These are phyloP conservation scores for Phylloporus sp. DNA, from an alignment of 1,284 basidiomycete species.

Conservation along the genomic window DNA sequence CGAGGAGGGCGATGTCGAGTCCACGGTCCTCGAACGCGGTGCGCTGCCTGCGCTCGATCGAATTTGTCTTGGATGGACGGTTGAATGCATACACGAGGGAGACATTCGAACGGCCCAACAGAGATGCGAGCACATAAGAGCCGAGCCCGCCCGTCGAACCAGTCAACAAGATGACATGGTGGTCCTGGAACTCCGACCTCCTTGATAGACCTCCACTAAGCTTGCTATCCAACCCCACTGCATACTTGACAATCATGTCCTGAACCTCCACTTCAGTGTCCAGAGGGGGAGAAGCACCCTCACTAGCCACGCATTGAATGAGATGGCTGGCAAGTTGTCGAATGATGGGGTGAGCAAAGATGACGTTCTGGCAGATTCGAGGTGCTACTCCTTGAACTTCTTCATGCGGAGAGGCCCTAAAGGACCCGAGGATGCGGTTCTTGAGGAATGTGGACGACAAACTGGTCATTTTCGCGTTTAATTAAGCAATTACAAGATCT, in stretches of 20 bases:
- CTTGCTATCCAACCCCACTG: neutral
- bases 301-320: neutral
- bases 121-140: conserved; percentile 30
- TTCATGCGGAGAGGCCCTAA: neutral
- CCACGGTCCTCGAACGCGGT: conserved; percentile 35
- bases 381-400: conserved; percentile 9
- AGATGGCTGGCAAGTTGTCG: conserved; percentile 17
- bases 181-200: neutral
- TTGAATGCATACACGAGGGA: conserved; percentile 38
- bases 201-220: conserved; percentile 2
- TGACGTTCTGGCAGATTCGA: conserved; percentile 29
- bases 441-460: conserved; percentile 13
- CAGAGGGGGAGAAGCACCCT: neutral
- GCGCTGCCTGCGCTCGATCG: conserved; percentile 30
- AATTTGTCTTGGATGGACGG: conserved; percentile 23
- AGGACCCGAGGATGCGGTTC: neutral
- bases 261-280: neutral
- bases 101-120: conserved; percentile 25
- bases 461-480: too few species aligned
- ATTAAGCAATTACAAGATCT: neutral
- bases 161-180: conserved; percentile 32
- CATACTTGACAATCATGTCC: conserved; percentile 1
- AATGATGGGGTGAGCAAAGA: conserved; percentile 35
- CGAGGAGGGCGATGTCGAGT: conserved; percentile 33
- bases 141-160: conserved; percentile 39